These are phyloP conservation scores for Alternaria arborescens DNA, from an alignment of 2,329 filamentous ascomycete species.

Conservation along the genomic window DNA sequence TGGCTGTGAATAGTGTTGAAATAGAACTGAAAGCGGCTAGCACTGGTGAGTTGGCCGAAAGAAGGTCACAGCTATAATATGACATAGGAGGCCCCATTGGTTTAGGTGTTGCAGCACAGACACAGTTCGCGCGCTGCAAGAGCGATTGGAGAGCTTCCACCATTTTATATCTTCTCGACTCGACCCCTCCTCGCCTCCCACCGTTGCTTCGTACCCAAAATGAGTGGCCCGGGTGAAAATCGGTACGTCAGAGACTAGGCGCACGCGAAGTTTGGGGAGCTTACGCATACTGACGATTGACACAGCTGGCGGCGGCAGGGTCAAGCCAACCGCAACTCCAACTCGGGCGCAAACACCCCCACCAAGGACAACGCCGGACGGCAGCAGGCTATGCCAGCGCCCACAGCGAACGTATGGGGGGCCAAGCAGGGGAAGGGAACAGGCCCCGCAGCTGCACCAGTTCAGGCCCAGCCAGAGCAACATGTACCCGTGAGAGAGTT, in stretches of 20 bases:
- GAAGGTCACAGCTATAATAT: slow-evolving; percentile 18
- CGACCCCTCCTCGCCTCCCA: slow-evolving; percentile 38
- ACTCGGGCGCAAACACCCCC: slow-evolving; percentile 45
- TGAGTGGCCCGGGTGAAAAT: slow-evolving; percentile 52
- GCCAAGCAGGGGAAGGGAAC: slow-evolving; percentile 41
- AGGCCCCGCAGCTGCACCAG: slow-evolving; percentile 24
- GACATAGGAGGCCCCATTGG: slow-evolving; percentile 30
- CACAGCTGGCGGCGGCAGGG: slow-evolving; percentile 49
- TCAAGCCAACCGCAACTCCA: slow-evolving; percentile 43
- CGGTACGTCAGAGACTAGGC: slow-evolving; percentile 33
- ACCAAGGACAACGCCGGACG: slow-evolving; percentile 41
- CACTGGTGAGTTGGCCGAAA: slow-evolving; percentile 28
- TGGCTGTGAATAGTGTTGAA: slow-evolving; percentile 16
- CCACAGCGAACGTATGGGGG: slow-evolving; percentile 49
- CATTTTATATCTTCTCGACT: slow-evolving; percentile 42
- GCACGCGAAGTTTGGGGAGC: background rate
- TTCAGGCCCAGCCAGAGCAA: slow-evolving; percentile 37
- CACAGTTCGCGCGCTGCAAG: slow-evolving; percentile 33
- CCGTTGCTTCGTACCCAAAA: slow-evolving; percentile 38
- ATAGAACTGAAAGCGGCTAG: slow-evolving; percentile 26
- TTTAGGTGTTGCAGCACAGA: slow-evolving; percentile 25
- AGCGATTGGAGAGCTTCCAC: slow-evolving; percentile 32
- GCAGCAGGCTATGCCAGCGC: slow-evolving; percentile 43
- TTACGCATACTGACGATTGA: slow-evolving; percentile 22
- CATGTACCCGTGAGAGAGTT: slow-evolving; percentile 53